These are phyloP conservation scores for Pistacia integerrima DNA, from an alignment of 345 rosid species.

Conservation along the genomic window DNA sequence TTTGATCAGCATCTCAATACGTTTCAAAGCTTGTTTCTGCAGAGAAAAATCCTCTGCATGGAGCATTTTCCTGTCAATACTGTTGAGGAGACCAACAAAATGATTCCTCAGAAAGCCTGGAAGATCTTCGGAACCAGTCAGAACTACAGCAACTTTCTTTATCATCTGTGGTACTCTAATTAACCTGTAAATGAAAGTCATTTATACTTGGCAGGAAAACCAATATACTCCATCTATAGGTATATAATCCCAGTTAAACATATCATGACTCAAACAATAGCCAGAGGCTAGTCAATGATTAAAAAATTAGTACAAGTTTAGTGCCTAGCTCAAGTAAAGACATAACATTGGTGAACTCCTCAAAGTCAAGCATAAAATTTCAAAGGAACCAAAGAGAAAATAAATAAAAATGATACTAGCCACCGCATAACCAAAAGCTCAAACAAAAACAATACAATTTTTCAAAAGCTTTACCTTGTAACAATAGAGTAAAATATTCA, in stretches of 20 bases:
- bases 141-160: constrained; percentile 75
- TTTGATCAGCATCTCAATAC: constrained; percentile 84
- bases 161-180: constrained; percentile 75
- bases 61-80: constrained; percentile 90
- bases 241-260: background rate
- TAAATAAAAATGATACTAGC: background rate
- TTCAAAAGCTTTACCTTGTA: background rate
- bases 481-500: background rate
- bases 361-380: background rate
- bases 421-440: background rate
- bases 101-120: constrained; percentile 87
- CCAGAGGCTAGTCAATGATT: background rate
- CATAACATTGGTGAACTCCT: background rate
- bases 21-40: constrained; percentile 90
- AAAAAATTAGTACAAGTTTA: background rate
- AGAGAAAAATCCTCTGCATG: constrained; percentile 68
- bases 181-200: constrained; percentile 56
- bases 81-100: constrained; percentile 95
- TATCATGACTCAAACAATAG: background rate
- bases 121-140: constrained; percentile 80
- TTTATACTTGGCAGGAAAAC: constrained; percentile 3
- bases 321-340: constrained; percentile 4
- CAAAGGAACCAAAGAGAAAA: background rate
- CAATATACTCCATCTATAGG: background rate
- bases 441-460: background rate